phyloP scores from a whole-genome alignment of 768 basidiomycete species.

The Amanita pseudoporphyria region DNA sequence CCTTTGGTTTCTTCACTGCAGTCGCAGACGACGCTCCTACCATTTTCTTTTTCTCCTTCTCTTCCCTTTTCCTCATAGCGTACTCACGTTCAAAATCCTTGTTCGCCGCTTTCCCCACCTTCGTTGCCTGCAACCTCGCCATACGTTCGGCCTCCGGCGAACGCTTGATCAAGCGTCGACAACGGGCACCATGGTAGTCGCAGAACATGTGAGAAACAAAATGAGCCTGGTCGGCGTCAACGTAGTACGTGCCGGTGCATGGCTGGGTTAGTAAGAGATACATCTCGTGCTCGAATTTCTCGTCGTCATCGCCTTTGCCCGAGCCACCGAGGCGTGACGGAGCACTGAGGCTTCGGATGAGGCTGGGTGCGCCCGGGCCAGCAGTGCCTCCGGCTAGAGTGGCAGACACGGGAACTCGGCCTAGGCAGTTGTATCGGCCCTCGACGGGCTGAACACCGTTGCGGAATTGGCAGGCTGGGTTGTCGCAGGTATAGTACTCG shows the following conservation, averaged over 20 bases:
- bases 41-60: not conserved
- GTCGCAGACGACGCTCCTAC: too few species aligned
- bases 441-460: slow-evolving; percentile 22
- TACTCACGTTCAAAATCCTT: not conserved
- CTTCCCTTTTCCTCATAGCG: not conserved
- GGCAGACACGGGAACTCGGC: slow-evolving; percentile 9
- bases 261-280: not conserved
- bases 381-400: too few species aligned
- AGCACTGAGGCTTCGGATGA: slow-evolving; percentile 9
- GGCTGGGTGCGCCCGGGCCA: slow-evolving; percentile 18
- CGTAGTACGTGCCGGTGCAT: slow-evolving; percentile 2
- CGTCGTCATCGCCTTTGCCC: not conserved
- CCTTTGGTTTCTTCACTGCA: too few species aligned
- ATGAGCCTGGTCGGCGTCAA: not conserved
- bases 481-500: slow-evolving; percentile 19
- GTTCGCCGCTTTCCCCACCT: not conserved
- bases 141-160: not conserved
- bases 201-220: not conserved
- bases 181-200: not conserved
- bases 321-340: not conserved
- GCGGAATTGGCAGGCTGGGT: slow-evolving; percentile 15
- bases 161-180: not conserved
- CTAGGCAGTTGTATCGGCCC: slow-evolving; percentile 21
- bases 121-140: not conserved
- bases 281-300: not conserved